Base-by-base conservation (phyloP, 1,139 yeast species). In the Wickerhamomyces sp. region DNA sequence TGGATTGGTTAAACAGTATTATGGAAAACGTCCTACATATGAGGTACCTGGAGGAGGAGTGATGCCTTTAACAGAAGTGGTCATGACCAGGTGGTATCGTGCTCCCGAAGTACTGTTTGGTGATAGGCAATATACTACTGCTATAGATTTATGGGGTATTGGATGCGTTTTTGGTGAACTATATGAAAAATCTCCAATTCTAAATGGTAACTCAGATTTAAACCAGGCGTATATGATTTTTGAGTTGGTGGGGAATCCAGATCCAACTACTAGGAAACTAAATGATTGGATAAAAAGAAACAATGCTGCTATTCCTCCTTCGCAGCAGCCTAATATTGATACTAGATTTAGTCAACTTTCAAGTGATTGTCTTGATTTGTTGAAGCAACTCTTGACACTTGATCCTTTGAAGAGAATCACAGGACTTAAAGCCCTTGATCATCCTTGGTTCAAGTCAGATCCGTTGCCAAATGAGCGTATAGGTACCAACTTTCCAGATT, bases 121-220 rank as follows among this genome's bases (percentile, higher is more conserved):
- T 2, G 96, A 89, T 51, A 70, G 84, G 45, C 70, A 74, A 44
- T 92, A 92, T 57, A 89, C 97, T 3, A 86, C 97, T 0, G 95
- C 97, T 0, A 90, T 92, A 16, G 35, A 92, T 63, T 73, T 92
- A 63, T 92, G 98, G 98, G 97, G 97, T 1, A 77, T 87, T 12
- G 98, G 98, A 2, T 94, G 98, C 64, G 95, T 94, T 0, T 81
- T 94, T 61, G 98, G 89, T 0, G 99, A 94, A 60, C 70, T 90
- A 55, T 92, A 86, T 63, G 78, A 78, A 30, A 75, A 78, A 43
- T 77, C 74, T 48, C 98, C 98, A 0, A 86, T 94, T 16, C 64
- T 94, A 37, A 89, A 79, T 36, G 99, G 98, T 0, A 71, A 75
- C 41, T 75, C 92, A 1, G 99, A 94, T 59, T 63, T 85, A n/a